Conservation (phyloP, 2,329 filamentous ascomycete genomes). For the Claviceps pazoutovae region DNA sequence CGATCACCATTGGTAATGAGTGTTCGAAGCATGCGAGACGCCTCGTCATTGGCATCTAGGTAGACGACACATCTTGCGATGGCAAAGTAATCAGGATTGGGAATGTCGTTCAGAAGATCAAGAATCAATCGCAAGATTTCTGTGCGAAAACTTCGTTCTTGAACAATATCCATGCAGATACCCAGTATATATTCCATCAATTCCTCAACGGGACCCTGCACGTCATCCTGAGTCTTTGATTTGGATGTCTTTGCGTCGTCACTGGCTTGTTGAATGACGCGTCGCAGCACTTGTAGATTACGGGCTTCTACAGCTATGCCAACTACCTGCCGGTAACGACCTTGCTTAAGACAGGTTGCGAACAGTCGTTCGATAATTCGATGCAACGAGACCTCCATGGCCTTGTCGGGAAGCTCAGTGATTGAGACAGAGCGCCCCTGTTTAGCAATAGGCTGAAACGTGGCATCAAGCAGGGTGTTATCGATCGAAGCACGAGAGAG, state of each 20-base stretch:
- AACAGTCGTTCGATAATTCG: slow-evolving; percentile 79
- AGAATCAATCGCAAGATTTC: slow-evolving; percentile 84
- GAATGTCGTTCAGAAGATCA: slow-evolving; percentile 87
- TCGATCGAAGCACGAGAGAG: slow-evolving; percentile 68
- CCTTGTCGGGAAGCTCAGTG: slow-evolving; percentile 51
- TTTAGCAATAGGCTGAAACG: slow-evolving; percentile 38
- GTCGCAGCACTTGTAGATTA: slow-evolving; percentile 73
- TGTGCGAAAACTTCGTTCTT: slow-evolving; percentile 72
- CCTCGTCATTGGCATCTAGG: slow-evolving; percentile 80
- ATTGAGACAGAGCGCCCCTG: slow-evolving; percentile 44
- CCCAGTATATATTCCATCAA: slow-evolving; percentile 92
- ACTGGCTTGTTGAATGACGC: slow-evolving; percentile 78
- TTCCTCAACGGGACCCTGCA: slow-evolving; percentile 60
- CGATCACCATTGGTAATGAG: slow-evolving; percentile 69
- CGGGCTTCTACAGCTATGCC: slow-evolving; percentile 93
- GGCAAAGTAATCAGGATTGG: slow-evolving; percentile 89
- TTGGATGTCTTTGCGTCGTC: slow-evolving; percentile 66
- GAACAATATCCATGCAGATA: slow-evolving; percentile 95
- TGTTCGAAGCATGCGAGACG: slow-evolving; percentile 69
- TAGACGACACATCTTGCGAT: slow-evolving; percentile 98
- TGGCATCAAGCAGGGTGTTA: slow-evolving; percentile 47
- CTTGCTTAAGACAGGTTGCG: slow-evolving; percentile 72
- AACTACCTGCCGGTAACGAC: slow-evolving; percentile 87
- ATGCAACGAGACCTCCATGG: slow-evolving; percentile 68
- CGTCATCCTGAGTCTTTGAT: slow-evolving; percentile 34